Conservation (phyloP, 2,329 filamentous ascomycete species). For the Talaromyces rugulosus region DNA sequence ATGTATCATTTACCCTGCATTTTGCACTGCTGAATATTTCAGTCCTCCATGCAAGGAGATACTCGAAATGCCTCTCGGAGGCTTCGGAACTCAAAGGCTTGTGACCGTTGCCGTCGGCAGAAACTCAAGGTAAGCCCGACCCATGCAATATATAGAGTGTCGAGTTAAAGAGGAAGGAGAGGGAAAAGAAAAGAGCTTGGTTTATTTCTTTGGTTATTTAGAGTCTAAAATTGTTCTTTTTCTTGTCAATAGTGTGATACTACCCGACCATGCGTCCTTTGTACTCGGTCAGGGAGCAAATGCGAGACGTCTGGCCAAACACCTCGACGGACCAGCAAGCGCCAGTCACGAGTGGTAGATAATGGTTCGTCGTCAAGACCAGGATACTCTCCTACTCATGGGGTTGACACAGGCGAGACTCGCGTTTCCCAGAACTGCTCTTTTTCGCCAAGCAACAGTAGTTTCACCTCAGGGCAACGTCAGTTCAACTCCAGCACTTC, state of each 20-base stretch:
- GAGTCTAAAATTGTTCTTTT: not conserved
- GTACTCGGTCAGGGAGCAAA: constrained; percentile 15
- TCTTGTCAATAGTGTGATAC: constrained; percentile 45
- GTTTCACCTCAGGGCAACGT: not conserved
- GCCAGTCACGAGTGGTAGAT: not conserved
- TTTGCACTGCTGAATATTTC: too few species aligned
- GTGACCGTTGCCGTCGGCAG: constrained; percentile 18
- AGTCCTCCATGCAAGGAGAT: not conserved
- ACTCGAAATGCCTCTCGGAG: constrained; percentile 12
- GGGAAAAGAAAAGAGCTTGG: not conserved
- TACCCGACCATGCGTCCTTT: constrained; percentile 45
- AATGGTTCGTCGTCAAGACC: not conserved
- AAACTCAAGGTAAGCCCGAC: constrained; percentile 29
- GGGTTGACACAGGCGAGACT: not conserved
- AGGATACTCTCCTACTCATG: not conserved
- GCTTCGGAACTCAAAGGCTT: constrained; percentile 15
- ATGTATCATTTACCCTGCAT: too few species aligned
- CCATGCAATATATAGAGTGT: not conserved
- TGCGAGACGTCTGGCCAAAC: constrained; percentile 15
- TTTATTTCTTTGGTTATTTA: not conserved
- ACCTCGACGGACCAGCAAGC: constrained; percentile 3
- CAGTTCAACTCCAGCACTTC: constrained; percentile 15
- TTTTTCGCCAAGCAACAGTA: not conserved
- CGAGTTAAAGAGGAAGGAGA: not conserved
- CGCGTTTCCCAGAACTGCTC: not conserved